Base-by-base conservation (phyloP, 768 basidiomycete species). In the Podaxis mareebaensis region DNA sequence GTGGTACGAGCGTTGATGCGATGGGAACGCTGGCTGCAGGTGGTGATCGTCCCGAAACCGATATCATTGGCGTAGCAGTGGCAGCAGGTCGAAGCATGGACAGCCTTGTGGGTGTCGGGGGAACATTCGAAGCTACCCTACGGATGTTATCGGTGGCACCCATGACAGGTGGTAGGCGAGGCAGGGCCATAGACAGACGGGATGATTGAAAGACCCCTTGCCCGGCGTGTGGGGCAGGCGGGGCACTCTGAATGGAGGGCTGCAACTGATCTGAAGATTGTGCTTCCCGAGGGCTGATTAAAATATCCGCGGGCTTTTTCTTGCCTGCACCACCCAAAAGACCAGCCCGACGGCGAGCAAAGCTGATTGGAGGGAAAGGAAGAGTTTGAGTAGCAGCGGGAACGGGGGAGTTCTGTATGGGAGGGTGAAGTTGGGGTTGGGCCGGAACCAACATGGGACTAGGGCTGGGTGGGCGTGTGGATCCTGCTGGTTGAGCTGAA, bases 271-370 rank as follows among this genome's bases (percentile, higher is more conserved):
- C 86, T 26, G 76, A 72, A 13, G 78, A 77, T 33, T 83, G 81
- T 4, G 78, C 71, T 64, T 87, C 88, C 58, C 88, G 79, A 10
- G 90, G 89, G 66, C 85, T 89, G 78, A 93, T 91, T 65, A 91
- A 69, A 65, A 92, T 89, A 69, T 92, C 91, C 1, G 91, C 90
- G 0, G 91, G 91, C 73, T 91, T 92, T 75, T 80, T 89, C 72
- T 83, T 85, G 52, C 60, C 46, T 12, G 26, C 58, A 52, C 79
- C 81, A n/a, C 87, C 85, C 12, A 87, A 66, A 62, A 86, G 86
- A 28, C 83, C 84, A 10, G 90, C 87, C 52, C 90, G 85, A 59
- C 91, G 90, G 40, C 85, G 83, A 13, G 90, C 88, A 73, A 92
- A 92, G 73, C 88, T 90, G 71, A 89, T 91, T 30, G 91, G 85